Evolutionary conservation across 768 basidiomycete species (phyloP).

Genomic region (Rhodotorula babjevae): DNA sequence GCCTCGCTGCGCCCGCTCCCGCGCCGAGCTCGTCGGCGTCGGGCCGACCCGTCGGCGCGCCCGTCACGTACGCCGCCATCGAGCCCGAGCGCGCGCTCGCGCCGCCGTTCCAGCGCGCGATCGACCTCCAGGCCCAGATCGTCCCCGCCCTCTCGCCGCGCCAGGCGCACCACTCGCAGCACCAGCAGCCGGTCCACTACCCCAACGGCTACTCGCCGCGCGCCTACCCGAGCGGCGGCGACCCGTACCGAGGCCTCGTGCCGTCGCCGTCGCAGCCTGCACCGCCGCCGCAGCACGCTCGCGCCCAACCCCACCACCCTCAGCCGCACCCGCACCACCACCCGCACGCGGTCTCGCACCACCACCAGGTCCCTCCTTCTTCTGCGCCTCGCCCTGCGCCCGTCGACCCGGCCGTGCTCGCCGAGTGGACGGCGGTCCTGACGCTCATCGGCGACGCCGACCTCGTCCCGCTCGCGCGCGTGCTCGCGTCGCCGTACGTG

Average conservation of each 20-base stretch:
- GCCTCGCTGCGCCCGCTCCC: neutral
- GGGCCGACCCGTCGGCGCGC: neutral
- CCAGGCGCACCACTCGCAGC: neutral
- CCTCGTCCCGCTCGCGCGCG: slow-evolving; percentile 16
- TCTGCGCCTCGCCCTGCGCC: neutral
- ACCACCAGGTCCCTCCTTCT: neutral
- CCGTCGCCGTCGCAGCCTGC: no score
- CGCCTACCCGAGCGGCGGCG: no score
- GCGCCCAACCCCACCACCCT: no score
- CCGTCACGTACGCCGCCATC: neutral
- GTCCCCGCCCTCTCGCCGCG: slow-evolving; percentile 6
- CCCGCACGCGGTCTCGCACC: neutral
- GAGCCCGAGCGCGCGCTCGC: slow-evolving; percentile 27
- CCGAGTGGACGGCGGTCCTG: slow-evolving; percentile 25
- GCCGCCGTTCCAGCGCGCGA: slow-evolving; percentile 31
- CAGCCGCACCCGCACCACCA: no score
- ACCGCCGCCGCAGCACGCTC: neutral
- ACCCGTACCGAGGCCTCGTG: no score
- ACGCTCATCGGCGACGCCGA: neutral
- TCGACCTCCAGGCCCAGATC: slow-evolving; percentile 25
- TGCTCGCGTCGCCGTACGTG: slow-evolving; percentile 19
- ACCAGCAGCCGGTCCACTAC: neutral
- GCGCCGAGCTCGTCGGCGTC: neutral
- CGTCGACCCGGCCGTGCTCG: slow-evolving; percentile 8
- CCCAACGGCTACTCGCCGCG: neutral